A percentile compares a stretch with the other conserved stretches of the same genome.
phyloP scores from a whole-genome alignment of 352 stramenopile species.

The Phytophthora sp. region DNA sequence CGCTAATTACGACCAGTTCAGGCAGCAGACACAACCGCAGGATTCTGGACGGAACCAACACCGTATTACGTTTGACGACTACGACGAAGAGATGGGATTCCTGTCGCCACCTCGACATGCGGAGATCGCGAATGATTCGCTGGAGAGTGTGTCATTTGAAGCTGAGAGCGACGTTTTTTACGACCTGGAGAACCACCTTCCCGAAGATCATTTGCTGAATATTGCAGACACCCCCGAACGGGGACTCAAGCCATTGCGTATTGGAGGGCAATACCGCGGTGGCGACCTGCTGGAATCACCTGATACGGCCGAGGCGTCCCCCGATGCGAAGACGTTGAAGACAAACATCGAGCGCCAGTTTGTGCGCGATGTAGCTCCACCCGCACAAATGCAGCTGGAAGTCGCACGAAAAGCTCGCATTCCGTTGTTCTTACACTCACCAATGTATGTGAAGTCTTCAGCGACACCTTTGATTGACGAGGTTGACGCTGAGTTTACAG shows the following conservation, averaged over 20 bases:
- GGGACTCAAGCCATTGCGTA: constrained; percentile 20
- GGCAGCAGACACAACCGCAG: constrained; percentile 38
- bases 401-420: constrained; percentile 84
- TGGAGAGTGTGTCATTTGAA: constrained; percentile 67
- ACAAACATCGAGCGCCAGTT: constrained; percentile 73
- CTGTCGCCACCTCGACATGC: constrained; percentile 37
- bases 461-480: constrained; percentile 63
- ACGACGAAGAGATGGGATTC: constrained; percentile 59
- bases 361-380: constrained; percentile 70
- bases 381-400: constrained; percentile 88
- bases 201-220: constrained; percentile 33
- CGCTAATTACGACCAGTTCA: constrained; percentile 39
- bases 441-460: constrained; percentile 86
- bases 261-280: constrained; percentile 36
- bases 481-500: constrained; percentile 32
- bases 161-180: constrained; percentile 51
- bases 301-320: constrained; percentile 30
- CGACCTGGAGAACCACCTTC: constrained; percentile 55
- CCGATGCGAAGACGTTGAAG: constrained; percentile 58
- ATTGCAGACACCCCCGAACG: constrained; percentile 35
- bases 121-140: constrained; percentile 39
- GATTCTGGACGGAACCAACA: constrained; percentile 63
- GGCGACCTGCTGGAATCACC: constrained; percentile 33
- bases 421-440: constrained; percentile 84
- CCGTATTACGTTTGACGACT: constrained; percentile 64